A percentile compares a stretch with the other conserved stretches of the same genome.
Evolutionary conservation across 1,284 basidiomycete genomes (phyloP).

Genomic region (Anthracocystis setariae): DNA sequence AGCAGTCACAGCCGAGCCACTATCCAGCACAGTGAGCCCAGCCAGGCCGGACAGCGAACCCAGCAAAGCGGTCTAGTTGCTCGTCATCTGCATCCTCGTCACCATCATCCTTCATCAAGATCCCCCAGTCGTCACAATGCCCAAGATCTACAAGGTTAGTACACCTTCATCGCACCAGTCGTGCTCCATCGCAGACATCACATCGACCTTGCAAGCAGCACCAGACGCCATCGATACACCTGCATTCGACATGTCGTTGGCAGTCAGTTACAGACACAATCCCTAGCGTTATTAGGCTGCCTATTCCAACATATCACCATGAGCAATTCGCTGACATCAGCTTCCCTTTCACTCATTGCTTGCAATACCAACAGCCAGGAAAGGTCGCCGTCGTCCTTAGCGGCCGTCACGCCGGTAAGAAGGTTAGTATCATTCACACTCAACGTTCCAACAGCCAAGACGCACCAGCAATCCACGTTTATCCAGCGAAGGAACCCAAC

Average conservation of each 20-base stretch:
- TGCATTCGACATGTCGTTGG: conserved; percentile 5
- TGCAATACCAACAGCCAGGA: conserved; percentile 87
- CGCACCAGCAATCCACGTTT: conserved; percentile 11
- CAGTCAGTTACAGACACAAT: neutral
- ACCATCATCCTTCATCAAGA: conserved; percentile 52
- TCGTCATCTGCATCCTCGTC: conserved; percentile 41
- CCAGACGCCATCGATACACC: conserved; percentile 16
- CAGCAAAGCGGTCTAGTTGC: conserved; percentile 16
- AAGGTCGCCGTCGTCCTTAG: conserved; percentile 76
- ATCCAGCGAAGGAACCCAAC: too few relatives aligned
- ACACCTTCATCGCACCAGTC: neutral
- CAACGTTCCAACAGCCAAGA: conserved; percentile 9
- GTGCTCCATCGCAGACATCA: conserved; percentile 1
- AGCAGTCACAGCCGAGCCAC: neutral
- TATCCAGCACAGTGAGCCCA: neutral
- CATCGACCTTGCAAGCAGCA: conserved; percentile 11
- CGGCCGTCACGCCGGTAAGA: conserved; percentile 67
- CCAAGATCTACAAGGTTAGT: conserved; percentile 66
- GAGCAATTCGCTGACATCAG: conserved; percentile 2
- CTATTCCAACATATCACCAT: conserved; percentile 1
- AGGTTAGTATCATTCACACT: conserved; percentile 51
- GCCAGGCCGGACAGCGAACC: conserved; percentile 14
- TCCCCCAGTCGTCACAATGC: conserved; percentile 56
- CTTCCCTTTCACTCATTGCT: neutral
- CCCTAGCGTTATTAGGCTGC: conserved; percentile 19